Conservation (phyloP, 768 basidiomycete genomes). For the Mycena olivaceomarginata region DNA sequence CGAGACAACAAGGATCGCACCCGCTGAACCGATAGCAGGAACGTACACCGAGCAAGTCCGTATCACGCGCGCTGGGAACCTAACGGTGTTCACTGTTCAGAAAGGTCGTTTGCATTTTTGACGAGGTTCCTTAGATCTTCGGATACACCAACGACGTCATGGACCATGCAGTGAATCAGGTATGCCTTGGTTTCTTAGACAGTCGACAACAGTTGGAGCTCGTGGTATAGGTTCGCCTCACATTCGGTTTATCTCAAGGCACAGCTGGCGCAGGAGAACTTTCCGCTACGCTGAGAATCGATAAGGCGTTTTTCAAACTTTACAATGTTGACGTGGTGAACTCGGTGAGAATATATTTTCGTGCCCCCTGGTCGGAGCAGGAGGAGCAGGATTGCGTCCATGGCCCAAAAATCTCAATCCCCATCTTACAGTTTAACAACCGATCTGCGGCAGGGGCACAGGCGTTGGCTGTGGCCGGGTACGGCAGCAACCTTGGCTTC, state of each 20-base stretch:
- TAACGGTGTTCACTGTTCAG: slow-evolving; percentile 18
- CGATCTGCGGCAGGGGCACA: slow-evolving; percentile 40
- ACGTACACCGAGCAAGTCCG: slow-evolving; percentile 37
- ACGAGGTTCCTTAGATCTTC: slow-evolving; percentile 15
- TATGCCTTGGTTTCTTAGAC: background rate
- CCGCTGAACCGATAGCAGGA: slow-evolving; percentile 1
- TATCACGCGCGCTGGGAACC: slow-evolving; percentile 23
- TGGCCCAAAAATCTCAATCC: background rate
- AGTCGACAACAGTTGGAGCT: too few species aligned
- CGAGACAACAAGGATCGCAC: background rate
- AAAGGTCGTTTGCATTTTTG: background rate
- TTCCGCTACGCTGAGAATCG: slow-evolving; percentile 53
- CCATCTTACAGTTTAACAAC: slow-evolving; percentile 44
- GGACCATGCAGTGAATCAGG: slow-evolving; percentile 13
- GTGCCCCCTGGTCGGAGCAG: too few species aligned
- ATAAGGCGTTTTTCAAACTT: slow-evolving; percentile 50
- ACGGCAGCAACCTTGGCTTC: slow-evolving; percentile 50
- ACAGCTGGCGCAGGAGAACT: slow-evolving; percentile 26
- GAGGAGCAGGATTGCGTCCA: too few species aligned
- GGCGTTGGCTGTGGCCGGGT: slow-evolving; percentile 50
- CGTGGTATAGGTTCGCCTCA: background rate
- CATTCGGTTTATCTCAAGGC: slow-evolving; percentile 18
- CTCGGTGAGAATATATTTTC: slow-evolving; percentile 37
- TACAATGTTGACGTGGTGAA: slow-evolving; percentile 58
- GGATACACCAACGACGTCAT: slow-evolving; percentile 18